Evolutionary conservation across 768 basidiomycete genomes (phyloP), one percentile per base, ranked within the genome.

Genomic region (Collybia mongolica): DNA sequence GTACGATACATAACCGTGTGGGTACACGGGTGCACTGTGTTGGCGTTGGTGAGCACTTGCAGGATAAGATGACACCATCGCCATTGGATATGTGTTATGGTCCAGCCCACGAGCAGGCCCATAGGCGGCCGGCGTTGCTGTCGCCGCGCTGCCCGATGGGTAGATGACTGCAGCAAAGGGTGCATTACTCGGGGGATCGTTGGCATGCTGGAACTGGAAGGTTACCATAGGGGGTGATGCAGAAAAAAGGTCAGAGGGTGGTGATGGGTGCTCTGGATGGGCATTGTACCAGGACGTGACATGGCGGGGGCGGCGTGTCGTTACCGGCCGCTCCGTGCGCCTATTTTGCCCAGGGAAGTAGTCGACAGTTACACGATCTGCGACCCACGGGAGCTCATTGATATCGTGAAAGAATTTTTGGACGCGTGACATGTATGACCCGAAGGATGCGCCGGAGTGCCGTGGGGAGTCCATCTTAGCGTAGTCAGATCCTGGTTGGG

Each of bases 311-410:
- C 38, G 49, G 23, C 42, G 35, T 3, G 22, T 15, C 6, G 26
- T 39, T 20, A 32, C 20, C 11, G 48, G 39, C 49, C 42, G 54
- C 51, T 17, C 58, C 51, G 40, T 56, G 42, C 49, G 49, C 55
- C 14, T 19, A 18, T 41, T 41, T 29, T 58, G 50, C 8, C 62
- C 61, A 6, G 71, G 72, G 12, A 60, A 36, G 48, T 68, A 72
- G 44, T 68, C 68, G 14, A 59, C 60, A 6, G 70, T 65, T 14
- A 69, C 61, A 39, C 62, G 65, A 5, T 64, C 60, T 15, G 68
- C 62, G 12, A 67, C 61, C 71, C 71, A 73, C 6, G 72, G 72
- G 22, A 73, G 66, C 15, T 64, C 57, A 47, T 62, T 62, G 28
- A 73, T 46, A 37, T 68, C 64, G 29, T 48, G 51, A 20, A 72